phyloP scores from a whole-genome alignment of 2,329 filamentous ascomycete species.

The Neofusicoccum cordaticola region DNA sequence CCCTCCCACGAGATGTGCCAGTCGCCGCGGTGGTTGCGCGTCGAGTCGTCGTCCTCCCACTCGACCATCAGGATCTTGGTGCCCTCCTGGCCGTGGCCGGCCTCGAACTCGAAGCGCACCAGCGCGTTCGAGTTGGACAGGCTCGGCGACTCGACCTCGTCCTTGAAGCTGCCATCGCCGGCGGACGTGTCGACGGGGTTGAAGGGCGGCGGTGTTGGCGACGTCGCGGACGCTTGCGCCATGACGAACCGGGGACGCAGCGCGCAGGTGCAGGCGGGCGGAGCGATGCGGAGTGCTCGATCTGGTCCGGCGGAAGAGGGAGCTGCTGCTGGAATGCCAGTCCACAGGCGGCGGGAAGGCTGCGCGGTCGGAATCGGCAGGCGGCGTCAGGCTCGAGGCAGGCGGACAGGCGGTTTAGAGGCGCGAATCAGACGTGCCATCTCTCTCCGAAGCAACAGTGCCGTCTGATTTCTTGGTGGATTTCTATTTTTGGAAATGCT shows the following conservation, averaged over 20 bases:
- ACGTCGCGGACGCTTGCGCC: slow-evolving; percentile 26
- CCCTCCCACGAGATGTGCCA: slow-evolving; percentile 86
- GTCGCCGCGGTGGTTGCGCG: slow-evolving; percentile 47
- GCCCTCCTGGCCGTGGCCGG: slow-evolving; percentile 71
- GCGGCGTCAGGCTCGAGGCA: background rate
- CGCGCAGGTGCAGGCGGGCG: slow-evolving; percentile 9
- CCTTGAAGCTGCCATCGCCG: slow-evolving; percentile 28
- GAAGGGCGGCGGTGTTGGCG: slow-evolving; percentile 36
- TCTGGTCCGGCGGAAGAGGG: background rate
- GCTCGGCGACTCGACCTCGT: slow-evolving; percentile 47
- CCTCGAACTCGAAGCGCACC: slow-evolving; percentile 84
- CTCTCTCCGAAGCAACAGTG: slow-evolving; percentile 7
- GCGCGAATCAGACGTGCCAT: slow-evolving; percentile 13
- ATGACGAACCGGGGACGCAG: slow-evolving; percentile 23
- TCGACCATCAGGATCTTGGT: slow-evolving; percentile 94
- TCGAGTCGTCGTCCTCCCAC: slow-evolving; percentile 67
- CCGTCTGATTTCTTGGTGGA: slow-evolving; percentile 18
- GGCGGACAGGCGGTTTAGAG: background rate
- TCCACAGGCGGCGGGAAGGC: background rate
- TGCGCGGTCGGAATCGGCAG: slow-evolving; percentile 2
- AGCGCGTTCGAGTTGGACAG: slow-evolving; percentile 58
- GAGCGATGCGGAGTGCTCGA: slow-evolving; percentile 7
- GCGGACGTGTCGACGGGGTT: slow-evolving; percentile 42
- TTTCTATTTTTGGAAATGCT: slow-evolving; percentile 15
- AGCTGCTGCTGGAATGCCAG: background rate